These are phyloP conservation scores for Cordyceps javanica DNA, from an alignment of 2,329 filamentous ascomycete genomes.

Conservation along the genomic window DNA sequence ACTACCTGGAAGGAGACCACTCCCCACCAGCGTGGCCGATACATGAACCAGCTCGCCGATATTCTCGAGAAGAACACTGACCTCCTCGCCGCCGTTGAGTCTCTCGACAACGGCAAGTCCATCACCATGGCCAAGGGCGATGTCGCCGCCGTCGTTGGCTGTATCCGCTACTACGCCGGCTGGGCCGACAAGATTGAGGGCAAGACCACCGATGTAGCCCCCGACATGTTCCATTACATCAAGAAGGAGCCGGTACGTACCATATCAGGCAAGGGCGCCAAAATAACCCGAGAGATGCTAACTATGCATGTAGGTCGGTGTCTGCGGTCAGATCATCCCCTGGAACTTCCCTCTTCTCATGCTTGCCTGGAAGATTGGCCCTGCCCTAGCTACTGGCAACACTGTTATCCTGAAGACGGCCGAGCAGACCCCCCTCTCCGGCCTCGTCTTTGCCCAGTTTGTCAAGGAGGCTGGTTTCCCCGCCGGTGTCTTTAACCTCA, in stretches of 20 bases:
- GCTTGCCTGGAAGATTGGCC: constrained; percentile 71
- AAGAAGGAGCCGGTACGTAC: constrained; percentile 58
- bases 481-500: constrained; percentile 64
- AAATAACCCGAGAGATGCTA: background rate
- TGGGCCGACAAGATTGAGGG: constrained; percentile 91
- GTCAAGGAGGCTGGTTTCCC: constrained; percentile 71
- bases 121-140: constrained; percentile 71
- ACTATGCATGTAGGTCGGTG: constrained; percentile 40
- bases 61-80: constrained; percentile 73
- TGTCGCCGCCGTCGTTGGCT: constrained; percentile 59
- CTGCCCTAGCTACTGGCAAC: constrained; percentile 64
- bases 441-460: constrained; percentile 53
- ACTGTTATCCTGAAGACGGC: constrained; percentile 64
- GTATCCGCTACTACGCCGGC: constrained; percentile 69
- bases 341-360: constrained; percentile 78
- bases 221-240: constrained; percentile 80
- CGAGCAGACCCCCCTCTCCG: constrained; percentile 66
- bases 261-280: constrained; percentile 48
- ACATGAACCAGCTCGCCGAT: constrained; percentile 71
- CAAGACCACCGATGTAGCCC: constrained; percentile 74
- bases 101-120: constrained; percentile 83
- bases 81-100: constrained; percentile 73
- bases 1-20: constrained; percentile 62
- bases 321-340: constrained; percentile 76
- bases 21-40: constrained; percentile 63